phyloP scores from a whole-genome alignment of 164 flowering plant genomes.

The Tinospora cordifolia region DNA sequence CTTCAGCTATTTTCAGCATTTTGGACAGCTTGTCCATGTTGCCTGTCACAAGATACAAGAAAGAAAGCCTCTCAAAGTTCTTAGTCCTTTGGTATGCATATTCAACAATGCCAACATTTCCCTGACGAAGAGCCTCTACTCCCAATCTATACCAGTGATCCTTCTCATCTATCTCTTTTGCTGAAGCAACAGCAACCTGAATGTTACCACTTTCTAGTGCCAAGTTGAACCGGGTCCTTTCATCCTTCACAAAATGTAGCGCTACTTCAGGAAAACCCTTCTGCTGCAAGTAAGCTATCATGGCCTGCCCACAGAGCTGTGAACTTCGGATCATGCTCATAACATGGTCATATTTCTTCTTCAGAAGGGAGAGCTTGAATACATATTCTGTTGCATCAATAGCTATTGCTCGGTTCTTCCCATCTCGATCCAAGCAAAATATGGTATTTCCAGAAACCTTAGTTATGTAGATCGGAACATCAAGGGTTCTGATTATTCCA shows the following conservation, averaged over 20 bases:
- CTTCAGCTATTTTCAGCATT: slow-evolving; percentile 37
- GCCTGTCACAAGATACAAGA: slow-evolving; percentile 34
- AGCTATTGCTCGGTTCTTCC: slow-evolving; percentile 28
- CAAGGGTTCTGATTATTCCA: slow-evolving; percentile 45
- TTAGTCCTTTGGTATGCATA: slow-evolving; percentile 43
- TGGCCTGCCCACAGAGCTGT: slow-evolving; percentile 45
- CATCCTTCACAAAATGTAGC: slow-evolving; percentile 42
- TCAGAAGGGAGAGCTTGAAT: slow-evolving; percentile 39
- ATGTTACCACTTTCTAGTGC: slow-evolving; percentile 41
- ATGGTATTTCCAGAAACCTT: slow-evolving; percentile 34
- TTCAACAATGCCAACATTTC: slow-evolving; percentile 37
- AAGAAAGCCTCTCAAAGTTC: slow-evolving; percentile 40
- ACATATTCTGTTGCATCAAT: slow-evolving; percentile 45
- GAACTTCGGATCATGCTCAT: slow-evolving; percentile 49
- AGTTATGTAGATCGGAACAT: slow-evolving; percentile 42
- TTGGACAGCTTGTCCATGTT: slow-evolving; percentile 32
- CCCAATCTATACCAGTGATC: slow-evolving; percentile 42
- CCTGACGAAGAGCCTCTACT: slow-evolving; percentile 42
- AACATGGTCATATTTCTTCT: slow-evolving; percentile 40
- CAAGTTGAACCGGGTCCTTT: slow-evolving; percentile 37
- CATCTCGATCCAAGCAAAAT: slow-evolving; percentile 46
- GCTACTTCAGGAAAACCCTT: slow-evolving; percentile 53
- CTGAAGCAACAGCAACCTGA: slow-evolving; percentile 38
- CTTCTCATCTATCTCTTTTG: slow-evolving; percentile 37
- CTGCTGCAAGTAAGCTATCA: slow-evolving; percentile 47